Percentiles rank a stretch among this genome's conserved stretches.
Evolutionary conservation across 139 green algal species (phyloP).

Genomic region (Coelastrella sp.): DNA sequence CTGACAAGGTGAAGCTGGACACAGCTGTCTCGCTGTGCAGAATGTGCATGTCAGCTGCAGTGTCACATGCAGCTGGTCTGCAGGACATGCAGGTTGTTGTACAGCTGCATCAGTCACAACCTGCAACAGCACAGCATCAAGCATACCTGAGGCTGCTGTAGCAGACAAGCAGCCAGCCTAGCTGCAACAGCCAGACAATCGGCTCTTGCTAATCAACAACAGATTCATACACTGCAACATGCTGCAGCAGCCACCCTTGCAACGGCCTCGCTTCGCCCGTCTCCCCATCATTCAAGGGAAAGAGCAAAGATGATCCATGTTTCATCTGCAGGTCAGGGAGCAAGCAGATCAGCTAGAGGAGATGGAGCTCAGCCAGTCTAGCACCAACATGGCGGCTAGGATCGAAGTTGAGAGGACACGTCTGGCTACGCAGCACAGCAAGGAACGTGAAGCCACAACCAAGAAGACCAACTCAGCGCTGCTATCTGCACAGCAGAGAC

Average conservation of each 20-base stretch:
- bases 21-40: background rate
- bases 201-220: too few species aligned
- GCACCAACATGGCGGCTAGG: background rate
- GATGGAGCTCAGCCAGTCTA: background rate
- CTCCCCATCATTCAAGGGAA: too few species aligned
- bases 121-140: too few species aligned
- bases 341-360: constrained; percentile 31
- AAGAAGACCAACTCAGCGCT: constrained; percentile 11
- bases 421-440: constrained; percentile 9
- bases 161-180: too few species aligned
- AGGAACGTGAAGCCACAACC: constrained; percentile 17
- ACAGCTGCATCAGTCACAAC: too few species aligned
- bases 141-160: too few species aligned
- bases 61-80: background rate
- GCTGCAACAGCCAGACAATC: too few species aligned
- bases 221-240: too few species aligned
- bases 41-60: too few species aligned
- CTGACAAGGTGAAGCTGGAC: background rate
- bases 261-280: background rate
- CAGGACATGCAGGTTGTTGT: background rate
- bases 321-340: constrained; percentile 29
- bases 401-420: background rate
- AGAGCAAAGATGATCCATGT: background rate
- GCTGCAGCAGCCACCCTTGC: background rate
- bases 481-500: constrained; percentile 27